Evolutionary conservation across 179 eudicot genomes (phyloP), one percentile per base, ranked within the genome.

Genomic region (Silene coronaria): DNA sequence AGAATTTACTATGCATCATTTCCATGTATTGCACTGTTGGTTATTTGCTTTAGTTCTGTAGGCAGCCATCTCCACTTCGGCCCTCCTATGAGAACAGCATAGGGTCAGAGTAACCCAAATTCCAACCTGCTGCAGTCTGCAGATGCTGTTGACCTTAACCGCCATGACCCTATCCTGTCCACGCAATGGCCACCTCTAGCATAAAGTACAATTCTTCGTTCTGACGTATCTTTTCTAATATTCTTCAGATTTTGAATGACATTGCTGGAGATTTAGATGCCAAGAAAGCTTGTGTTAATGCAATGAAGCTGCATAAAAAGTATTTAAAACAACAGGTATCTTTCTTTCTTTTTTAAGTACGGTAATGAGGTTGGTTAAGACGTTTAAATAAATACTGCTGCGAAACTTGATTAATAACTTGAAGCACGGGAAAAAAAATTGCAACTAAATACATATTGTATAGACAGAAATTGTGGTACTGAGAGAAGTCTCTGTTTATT

Each of bases 261-360:
- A 82, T 88, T 4, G 91, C 91, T 76, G 99, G 99, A 72, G 89
- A 86, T 77, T 75, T 95, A 23, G 99, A 95, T 82, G 97, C 99
- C 77, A 95, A 81, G 79, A 93, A 91, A 85, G 93, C 97, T 74
- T 95, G 99, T 88, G 81, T 68, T 14, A 89, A 86, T 51, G 99
- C 99, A 19, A 78, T 95, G 96, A 95, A 95, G 84, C 93, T 95
- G 77, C 99, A 95, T 82, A 95, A 95, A 84, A 91, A 89, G 80
- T 95, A 95, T 80, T 84, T 95, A 74, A 92, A 75, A 82, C 79
- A 84, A 79, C 89, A 87, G 97, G 97, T 93, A 86, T 76, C 32
- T 79, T 75, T 42, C 69, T 42, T 21, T 57, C 53, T 2, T 34
- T 32, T 22, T 32, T 16, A 6, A 16, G 6, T 36, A 10, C n/a